Base-by-base conservation (phyloP, 2,329 filamentous ascomycete species). In the Exophiala calicioides region DNA sequence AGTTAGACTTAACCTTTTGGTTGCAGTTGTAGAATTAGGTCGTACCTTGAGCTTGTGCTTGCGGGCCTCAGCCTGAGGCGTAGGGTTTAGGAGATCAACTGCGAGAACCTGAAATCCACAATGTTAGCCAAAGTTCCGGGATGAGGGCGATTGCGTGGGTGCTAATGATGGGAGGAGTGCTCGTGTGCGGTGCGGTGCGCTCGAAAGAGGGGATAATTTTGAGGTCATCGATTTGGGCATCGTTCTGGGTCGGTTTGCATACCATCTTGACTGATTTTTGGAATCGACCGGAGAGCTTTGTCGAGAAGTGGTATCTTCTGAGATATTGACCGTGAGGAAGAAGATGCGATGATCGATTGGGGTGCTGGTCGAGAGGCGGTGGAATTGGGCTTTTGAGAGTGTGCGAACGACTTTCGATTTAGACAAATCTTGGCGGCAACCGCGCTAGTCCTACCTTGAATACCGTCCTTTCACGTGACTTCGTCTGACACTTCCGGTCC, bases 1-100 rank as follows among this genome's bases (percentile, higher is more conserved):
- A 36, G 45, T 48, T 43, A 23, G 33, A 51, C 23, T 13, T 30
- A 10, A 20, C 35, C 10, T 13, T 18, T 3, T 18, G 21, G 13
- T 15, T 24, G 2, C 13, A 24, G 13, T 10, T 33, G 23, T 16
- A 9, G 21, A 32, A 23, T 18, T 2, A 32, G 49, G 58, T 65
- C 78, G 63, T 89, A 95, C 90, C 90, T 98, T 98, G 76, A 98
- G 89, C 89, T 98, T 98, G 88, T 98, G 93, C 88, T 97, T 97
- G 81, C 90, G 89, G 71, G 90, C 90, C 87, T 98, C 93, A 76
- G 91, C 85, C 77, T 89, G 88, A 78, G 91, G 87, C 73, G 87
- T 88, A 72, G 93, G 93, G 89, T 98, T 97, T 78, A 98, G 86
- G 70, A 98, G 90, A 84, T 98, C 93, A 82, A 97, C 88, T 77